Evolutionary conservation across 139 green algal genomes (phyloP).

Genomic region (Micromonas commoda): DNA sequence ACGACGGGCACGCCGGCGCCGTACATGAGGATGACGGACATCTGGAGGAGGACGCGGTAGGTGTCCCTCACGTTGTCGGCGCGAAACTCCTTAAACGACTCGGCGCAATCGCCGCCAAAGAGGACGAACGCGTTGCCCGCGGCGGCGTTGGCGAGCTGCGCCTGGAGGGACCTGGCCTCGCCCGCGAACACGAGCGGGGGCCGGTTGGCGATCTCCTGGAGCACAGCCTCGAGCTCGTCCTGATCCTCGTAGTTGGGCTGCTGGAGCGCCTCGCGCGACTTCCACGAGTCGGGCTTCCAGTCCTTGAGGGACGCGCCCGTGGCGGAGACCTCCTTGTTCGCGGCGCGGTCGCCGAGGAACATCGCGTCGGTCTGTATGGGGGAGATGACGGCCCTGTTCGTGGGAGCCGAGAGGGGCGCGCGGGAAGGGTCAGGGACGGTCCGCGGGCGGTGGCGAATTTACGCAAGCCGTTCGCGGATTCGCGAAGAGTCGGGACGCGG

Average conservation of each 20-base stretch:
- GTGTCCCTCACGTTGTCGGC: conserved; percentile 83
- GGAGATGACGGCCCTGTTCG: not conserved
- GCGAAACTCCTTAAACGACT: conserved; percentile 90
- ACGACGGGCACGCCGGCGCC: conserved; percentile 89
- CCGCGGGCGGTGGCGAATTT: too few species aligned
- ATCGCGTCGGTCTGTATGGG: not conserved
- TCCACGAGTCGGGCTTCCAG: conserved; percentile 55
- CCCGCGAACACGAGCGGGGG: conserved; percentile 94
- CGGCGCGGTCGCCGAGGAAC: not conserved
- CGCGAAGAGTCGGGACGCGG: too few species aligned
- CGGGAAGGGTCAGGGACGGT: not conserved
- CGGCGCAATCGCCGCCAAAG: conserved; percentile 90
- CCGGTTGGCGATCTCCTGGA: conserved; percentile 59
- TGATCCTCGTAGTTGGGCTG: conserved; percentile 71
- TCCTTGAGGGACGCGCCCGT: conserved; percentile 12
- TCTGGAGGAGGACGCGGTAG: conserved; percentile 63
- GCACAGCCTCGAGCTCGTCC: conserved; percentile 48
- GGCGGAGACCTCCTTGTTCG: not conserved
- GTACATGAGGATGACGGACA: conserved; percentile 93
- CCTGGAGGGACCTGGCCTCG: conserved; percentile 88
- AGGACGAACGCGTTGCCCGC: conserved; percentile 61
- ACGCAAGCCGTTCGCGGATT: too few species aligned
- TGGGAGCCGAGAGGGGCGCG: not conserved
- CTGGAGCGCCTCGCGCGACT: conserved; percentile 48
- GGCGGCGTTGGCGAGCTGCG: conserved; percentile 69